Conservation (phyloP, 352 stramenopile species). For the Globisporangium spinosum region DNA sequence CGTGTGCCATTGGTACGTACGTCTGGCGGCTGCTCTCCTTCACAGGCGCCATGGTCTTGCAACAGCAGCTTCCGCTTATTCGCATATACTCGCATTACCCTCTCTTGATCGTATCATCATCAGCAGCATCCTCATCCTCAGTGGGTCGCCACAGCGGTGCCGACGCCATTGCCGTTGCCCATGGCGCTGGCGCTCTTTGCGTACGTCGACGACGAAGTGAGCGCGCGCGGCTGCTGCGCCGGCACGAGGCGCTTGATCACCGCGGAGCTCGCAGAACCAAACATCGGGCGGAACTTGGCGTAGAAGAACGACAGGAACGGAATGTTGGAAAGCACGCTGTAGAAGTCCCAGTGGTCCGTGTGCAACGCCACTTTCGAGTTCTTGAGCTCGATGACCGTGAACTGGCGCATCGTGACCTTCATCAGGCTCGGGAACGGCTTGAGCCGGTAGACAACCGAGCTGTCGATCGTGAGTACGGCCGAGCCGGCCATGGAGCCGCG, state of each 20-base stretch:
- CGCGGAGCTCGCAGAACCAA: constrained; percentile 57
- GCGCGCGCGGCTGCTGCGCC: constrained; percentile 14
- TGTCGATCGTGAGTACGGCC: constrained; percentile 79
- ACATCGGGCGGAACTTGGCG: constrained; percentile 70
- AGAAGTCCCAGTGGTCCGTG: constrained; percentile 85
- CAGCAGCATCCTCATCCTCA: background rate
- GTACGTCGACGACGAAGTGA: constrained; percentile 16
- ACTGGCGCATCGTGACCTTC: constrained; percentile 69
- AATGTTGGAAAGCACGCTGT: constrained; percentile 76
- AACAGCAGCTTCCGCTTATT: background rate
- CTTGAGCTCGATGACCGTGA: constrained; percentile 82
- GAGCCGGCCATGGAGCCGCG: constrained; percentile 79
- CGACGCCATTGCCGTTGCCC: constrained; percentile 14
- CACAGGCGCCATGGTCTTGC: constrained; percentile 10
- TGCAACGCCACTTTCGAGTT: constrained; percentile 74
- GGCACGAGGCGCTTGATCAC: constrained; percentile 70
- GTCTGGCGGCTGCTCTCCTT: constrained; percentile 12
- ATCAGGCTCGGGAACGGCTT: constrained; percentile 74
- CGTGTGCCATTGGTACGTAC: background rate
- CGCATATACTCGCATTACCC: constrained; percentile 1
- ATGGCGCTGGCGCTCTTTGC: constrained; percentile 7
- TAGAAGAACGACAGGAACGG: constrained; percentile 80
- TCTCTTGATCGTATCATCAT: background rate
- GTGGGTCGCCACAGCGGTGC: constrained; percentile 31
- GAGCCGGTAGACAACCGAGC: constrained; percentile 67